Evolutionary conservation across 441 rosid species (phyloP), one percentile per base, ranked within the genome.

Genomic region (Kokia cookei): DNA sequence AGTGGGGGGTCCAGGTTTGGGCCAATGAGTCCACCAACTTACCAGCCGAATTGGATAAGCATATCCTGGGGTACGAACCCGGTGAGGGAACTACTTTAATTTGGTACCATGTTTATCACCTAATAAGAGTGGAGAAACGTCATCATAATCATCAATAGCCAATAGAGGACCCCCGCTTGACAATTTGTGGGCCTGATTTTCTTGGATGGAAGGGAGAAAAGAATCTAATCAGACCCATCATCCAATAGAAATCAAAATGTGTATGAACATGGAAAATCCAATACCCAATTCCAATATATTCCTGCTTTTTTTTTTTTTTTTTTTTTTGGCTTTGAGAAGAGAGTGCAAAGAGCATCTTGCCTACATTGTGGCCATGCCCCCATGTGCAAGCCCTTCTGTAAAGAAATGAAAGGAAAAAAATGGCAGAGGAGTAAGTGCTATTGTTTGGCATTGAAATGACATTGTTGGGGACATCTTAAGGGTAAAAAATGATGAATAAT

Each of bases 311-410:
- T 26, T 59, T 11, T 8, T 27, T 29, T 2, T 69, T 24, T 47
- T 15, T 7, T 2, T 13, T 22, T 11, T 10, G 63, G 63, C 61
- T 74, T 47, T 72, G 84, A 73, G 82, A 82, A 63, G 81, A 71
- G 85, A 79, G 86, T 80, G 79, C 88, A 86, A 86, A 75, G 88
- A 83, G 91, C 89, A 83, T 90, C 91, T 84, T 80, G 82, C 82
- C 74, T 79, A 86, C 88, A 77, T 76, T 63, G 73, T 76, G 91
- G 90, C 88, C 93, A 86, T 84, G 81, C 88, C 70, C 78, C 89
- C 96, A 89, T 92, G 97, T 94, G 98, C 89, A 67, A 85, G 87
- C 96, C 90, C 84, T 79, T 86, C 89, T 90, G 98, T 94, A 94
- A 94, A 94, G 97, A 82, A 79, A 81, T 53, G n/a, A 65, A 73